Percentiles rank a stretch among this genome's conserved stretches.
These are phyloP conservation scores for Penicillium subrubescens DNA, from an alignment of 495 filamentous ascomycete genomes.

Conservation along the genomic window DNA sequence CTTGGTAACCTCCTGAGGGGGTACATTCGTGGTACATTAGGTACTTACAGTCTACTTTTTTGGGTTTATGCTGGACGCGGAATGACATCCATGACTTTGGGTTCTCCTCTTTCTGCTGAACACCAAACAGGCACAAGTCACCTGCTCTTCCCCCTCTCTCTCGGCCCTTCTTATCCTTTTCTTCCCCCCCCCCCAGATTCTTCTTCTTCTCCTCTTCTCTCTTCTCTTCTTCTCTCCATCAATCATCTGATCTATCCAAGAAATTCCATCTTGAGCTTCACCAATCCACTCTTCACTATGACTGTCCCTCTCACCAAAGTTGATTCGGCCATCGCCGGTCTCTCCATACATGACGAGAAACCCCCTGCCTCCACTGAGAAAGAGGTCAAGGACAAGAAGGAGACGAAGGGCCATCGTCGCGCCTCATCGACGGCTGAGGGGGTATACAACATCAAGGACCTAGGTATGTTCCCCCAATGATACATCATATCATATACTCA, in stretches of 20 bases:
- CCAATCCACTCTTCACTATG: constrained; percentile 47
- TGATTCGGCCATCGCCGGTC: constrained; percentile 82
- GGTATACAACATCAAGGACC: constrained; percentile 80
- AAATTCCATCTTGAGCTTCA: constrained; percentile 7
- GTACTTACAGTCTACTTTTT: constrained; percentile 5
- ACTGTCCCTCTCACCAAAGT: constrained; percentile 76
- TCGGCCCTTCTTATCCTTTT: constrained; percentile 27
- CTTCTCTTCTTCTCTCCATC: constrained; percentile 12
- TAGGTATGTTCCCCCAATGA: constrained; percentile 59
- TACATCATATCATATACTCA: not conserved
- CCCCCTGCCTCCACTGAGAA: constrained; percentile 33
- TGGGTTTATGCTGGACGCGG: constrained; percentile 5
- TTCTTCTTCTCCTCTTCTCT: constrained; percentile 24
- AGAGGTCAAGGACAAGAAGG: constrained; percentile 55
- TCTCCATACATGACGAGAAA: constrained; percentile 68
- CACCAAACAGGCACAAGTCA: constrained; percentile 20
- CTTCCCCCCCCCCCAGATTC: constrained; percentile 14
- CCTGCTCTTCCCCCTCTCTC: constrained; percentile 33
- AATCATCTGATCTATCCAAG: constrained; percentile 3
- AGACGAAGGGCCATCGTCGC: constrained; percentile 61
- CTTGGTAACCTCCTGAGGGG: no score
- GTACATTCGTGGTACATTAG: not conserved
- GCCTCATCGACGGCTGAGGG: constrained; percentile 61
- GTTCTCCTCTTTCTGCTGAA: constrained; percentile 22
- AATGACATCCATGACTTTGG: constrained; percentile 35